Base-by-base conservation (phyloP, 768 basidiomycete species). In the Peribolospora kevripleyi region DNA sequence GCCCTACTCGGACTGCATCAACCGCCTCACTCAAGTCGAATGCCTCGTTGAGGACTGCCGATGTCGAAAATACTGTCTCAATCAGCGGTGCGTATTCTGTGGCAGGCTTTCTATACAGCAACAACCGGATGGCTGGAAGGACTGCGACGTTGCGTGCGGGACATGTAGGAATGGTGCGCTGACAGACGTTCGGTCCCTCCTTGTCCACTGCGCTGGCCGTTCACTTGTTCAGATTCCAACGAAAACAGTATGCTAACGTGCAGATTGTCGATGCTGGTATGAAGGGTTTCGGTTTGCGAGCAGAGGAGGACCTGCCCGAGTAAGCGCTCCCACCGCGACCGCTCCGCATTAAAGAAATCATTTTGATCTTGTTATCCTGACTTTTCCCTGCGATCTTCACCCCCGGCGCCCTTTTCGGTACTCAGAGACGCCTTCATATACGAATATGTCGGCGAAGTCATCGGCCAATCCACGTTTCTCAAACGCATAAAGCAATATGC, bases 381-480 rank as follows among this genome's bases (percentile, higher is more conserved):
- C 48, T 38, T 4, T 13, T 40, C 25, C 4, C 47, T 45, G 3
- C 43, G 40, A 5, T 25, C 7, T 39, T 11, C 5, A 13, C 3
- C 43, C 0, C 8, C 2, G 48, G 43, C 2, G n/a, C 25, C 25
- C 25, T 25, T 50, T 53, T 14, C 4, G 9, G 49, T 7, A 48
- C 48, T 9, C 66, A 95, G 90, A 61, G 90, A 95, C 65, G 61
- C 75, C 0, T 87, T 98, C 68, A 82, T 98, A 55, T 97, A 95
- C 65, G 93, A 98, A 68, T 97, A 98, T 65, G 79, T 97, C 42
- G 93, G 93, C 41, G 93, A 98, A 59, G 87, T 98, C 25, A 84
- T 98, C 61, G 81, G 77, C 56, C 82, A 85, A 42, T 70, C 71
- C 8, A 80, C 82, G 11, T 93, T 98, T 66, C 77, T 82, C 68